Conservation (phyloP, 1,139 yeast genomes). For the Geotrichum armillariae region DNA sequence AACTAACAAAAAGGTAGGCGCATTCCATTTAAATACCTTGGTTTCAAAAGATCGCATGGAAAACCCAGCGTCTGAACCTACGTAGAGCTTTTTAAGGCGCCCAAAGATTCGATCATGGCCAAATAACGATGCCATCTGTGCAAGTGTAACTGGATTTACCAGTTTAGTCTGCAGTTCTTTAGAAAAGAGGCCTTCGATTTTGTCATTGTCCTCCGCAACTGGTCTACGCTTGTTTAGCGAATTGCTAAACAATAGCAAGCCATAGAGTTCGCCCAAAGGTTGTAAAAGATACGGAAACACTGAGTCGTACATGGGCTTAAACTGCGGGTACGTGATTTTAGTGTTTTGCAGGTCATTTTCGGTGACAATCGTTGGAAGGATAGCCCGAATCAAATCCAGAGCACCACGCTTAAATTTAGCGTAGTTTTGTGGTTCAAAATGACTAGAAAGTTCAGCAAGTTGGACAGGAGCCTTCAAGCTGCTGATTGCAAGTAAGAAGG, state of each 20-base stretch:
- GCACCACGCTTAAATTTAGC: constrained; percentile 24
- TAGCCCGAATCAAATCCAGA: constrained; percentile 25
- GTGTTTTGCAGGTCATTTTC: constrained; percentile 23
- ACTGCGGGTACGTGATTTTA: constrained; percentile 26
- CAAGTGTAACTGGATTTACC: constrained; percentile 44
- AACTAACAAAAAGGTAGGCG: constrained; percentile 73
- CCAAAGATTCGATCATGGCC: constrained; percentile 30
- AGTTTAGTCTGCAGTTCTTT: constrained; percentile 34
- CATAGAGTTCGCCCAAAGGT: constrained; percentile 31
- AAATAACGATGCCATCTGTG: constrained; percentile 42
- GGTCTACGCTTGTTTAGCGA: not conserved
- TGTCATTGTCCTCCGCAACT: not conserved
- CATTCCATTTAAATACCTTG: constrained; percentile 86
- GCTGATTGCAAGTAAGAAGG: constrained; percentile 31
- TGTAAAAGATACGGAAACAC: constrained; percentile 31
- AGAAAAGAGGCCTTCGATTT: constrained; percentile 14
- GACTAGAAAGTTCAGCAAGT: constrained; percentile 17
- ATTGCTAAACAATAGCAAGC: constrained; percentile 15
- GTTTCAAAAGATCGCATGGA: constrained; percentile 85
- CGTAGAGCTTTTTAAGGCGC: constrained; percentile 60
- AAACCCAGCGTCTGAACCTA: constrained; percentile 77
- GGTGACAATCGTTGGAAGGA: constrained; percentile 20
- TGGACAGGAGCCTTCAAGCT: constrained; percentile 23
- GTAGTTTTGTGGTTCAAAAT: constrained; percentile 18
- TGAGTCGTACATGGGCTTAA: constrained; percentile 24